phyloP scores from a whole-genome alignment of 1,139 yeast genomes.

The Saccharomyces uvarum region DNA sequence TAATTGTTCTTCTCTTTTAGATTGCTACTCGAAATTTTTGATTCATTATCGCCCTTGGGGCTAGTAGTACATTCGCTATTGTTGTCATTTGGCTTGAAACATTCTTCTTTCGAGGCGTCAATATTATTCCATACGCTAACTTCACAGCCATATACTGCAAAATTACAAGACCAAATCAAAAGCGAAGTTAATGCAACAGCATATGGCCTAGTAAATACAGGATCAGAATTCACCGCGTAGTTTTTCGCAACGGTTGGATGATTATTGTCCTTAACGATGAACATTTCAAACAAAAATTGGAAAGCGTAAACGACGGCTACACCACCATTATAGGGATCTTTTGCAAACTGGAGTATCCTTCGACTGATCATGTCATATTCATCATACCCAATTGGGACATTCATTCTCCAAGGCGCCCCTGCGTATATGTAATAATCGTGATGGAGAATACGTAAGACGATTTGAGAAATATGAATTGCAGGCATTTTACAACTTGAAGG shows the following conservation, averaged over 20 bases:
- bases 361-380: slow-evolving; percentile 48
- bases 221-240: slow-evolving; percentile 47
- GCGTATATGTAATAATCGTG: slow-evolving; percentile 72
- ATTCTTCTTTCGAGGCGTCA: slow-evolving; percentile 16
- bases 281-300: slow-evolving; percentile 53
- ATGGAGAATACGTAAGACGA: slow-evolving; percentile 62
- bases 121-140: slow-evolving; percentile 34
- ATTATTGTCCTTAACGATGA: slow-evolving; percentile 36
- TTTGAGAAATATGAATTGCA: slow-evolving; percentile 65
- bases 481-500: slow-evolving; percentile 45
- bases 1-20: slow-evolving; percentile 23
- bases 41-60: background rate
- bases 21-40: slow-evolving; percentile 26
- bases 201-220: slow-evolving; percentile 49
- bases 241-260: slow-evolving; percentile 13
- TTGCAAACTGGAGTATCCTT: slow-evolving; percentile 34
- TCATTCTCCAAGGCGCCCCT: slow-evolving; percentile 79
- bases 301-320: slow-evolving; percentile 57
- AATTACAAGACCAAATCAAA: slow-evolving; percentile 54
- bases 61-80: background rate
- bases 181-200: slow-evolving; percentile 47
- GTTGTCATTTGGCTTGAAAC: background rate
- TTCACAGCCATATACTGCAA: slow-evolving; percentile 50
- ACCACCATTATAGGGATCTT: slow-evolving; percentile 34
- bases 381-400: slow-evolving; percentile 53